Conservation (phyloP, 2,329 filamentous ascomycete species). For the Trichoderma atrobrunneum region DNA sequence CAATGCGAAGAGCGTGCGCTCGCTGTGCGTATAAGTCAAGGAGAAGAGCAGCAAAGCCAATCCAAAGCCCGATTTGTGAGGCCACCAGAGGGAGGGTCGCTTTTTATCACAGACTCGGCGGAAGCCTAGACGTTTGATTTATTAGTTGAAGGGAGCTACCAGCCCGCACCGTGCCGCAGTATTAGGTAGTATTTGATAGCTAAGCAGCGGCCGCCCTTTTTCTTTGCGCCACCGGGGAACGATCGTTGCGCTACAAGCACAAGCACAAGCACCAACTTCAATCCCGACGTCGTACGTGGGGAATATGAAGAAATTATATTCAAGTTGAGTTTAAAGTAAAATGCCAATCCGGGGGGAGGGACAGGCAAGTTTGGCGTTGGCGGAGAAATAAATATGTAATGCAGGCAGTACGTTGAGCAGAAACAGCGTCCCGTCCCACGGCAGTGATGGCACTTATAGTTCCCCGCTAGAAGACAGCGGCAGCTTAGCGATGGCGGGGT, state of each 20-base stretch:
- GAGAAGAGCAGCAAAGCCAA: background rate
- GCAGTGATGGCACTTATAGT: background rate
- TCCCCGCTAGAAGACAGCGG: background rate
- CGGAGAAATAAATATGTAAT: background rate
- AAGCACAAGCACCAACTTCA: background rate
- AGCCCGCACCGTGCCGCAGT: slow-evolving; percentile 3
- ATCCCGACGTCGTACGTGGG: background rate
- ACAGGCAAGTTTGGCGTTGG: background rate
- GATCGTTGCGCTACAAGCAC: slow-evolving; percentile 1
- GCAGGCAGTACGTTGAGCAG: background rate
- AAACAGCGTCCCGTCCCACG: background rate
- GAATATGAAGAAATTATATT: background rate
- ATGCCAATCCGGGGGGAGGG: background rate
- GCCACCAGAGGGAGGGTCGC: background rate
- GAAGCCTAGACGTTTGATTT: background rate
- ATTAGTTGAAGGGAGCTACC: background rate
- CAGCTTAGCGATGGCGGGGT: slow-evolving; percentile 6
- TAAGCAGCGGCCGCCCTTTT: background rate
- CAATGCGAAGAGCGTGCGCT: background rate
- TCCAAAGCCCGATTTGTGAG: background rate
- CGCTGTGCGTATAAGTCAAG: background rate
- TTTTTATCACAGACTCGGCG: background rate
- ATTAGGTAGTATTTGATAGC: background rate
- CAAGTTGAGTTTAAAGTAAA: background rate
- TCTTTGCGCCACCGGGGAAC: background rate